Evolutionary conservation across 2,329 filamentous ascomycete species (phyloP), one percentile per base, ranked within the genome.

Genomic region (Fusarium sp.): DNA sequence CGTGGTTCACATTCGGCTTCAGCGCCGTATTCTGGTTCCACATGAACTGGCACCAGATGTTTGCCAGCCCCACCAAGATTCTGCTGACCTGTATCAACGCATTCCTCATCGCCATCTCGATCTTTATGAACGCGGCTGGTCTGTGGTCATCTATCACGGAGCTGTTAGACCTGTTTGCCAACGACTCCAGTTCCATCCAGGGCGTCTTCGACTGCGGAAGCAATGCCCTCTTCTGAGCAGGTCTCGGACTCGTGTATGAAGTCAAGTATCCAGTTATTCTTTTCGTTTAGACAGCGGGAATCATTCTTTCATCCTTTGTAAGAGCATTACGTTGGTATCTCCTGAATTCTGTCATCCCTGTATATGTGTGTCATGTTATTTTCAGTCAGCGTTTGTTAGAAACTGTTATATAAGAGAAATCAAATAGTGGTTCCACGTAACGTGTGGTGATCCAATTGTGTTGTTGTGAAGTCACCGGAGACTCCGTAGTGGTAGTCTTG

Each of bases 1-100:
- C 81, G 1, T 83, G 81, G 81, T 82, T 81, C 71, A 82, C 81
- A 35, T 82, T 82, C 73, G 81, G 81, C 59, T 77, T 82, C 75
- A 79, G 77, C 57, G 80, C 74, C 67, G 72, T 82, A 48, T 81
- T 81, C 66, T 82, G 81, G 81, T 79, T 82, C 75, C 79, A 81
- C 74, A 77, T 81, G 66, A 82, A 83, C 78, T 81, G 80, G 80
- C 72, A 79, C 54, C 66, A 77, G 47, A 76, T 78, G 56, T 80
- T 81, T 53, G 74, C 55, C 54, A 74, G 62, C 62, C 75, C 73
- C 77, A 77, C 68, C 58, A 82, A 81, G 67, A 82, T 78, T 18
- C 42, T 66, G 17, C 66, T 81, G 47, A 74, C 76, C 55, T 73
- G 72, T 39, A 24, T 80, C 57, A 83, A 82, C 55, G 69, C 62